Conservation (phyloP, 176 grass and related monocot species). For the Carex kokanica region DNA sequence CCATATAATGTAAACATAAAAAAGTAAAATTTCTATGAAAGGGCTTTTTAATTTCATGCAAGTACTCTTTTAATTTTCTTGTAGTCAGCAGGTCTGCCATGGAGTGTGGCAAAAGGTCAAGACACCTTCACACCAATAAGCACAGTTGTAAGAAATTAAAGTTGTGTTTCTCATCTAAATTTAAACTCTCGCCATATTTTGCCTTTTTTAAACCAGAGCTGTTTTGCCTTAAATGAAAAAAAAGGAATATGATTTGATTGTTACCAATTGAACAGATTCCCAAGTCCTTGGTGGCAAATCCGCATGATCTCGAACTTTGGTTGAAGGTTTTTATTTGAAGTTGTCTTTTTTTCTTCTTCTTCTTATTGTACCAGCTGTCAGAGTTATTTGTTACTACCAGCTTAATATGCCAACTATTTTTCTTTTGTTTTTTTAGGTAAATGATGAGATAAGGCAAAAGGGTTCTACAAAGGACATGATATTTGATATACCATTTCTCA, state of each 20-base stretch:
- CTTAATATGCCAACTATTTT: constrained; percentile 10
- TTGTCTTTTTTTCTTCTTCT: constrained; percentile 2
- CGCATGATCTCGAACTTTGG: constrained; percentile 84
- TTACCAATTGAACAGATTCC: constrained; percentile 49
- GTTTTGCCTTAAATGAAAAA: not conserved
- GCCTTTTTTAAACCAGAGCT: not conserved
- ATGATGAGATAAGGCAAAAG: constrained; percentile 87
- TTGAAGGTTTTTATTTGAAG: constrained; percentile 60
- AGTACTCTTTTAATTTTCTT: constrained; percentile 21
- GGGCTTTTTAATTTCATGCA: not conserved
- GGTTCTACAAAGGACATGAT: constrained; percentile 88
- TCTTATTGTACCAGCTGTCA: not conserved
- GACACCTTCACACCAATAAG: constrained; percentile 98
- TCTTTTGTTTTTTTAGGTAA: constrained; percentile 42
- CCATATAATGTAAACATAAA: not conserved
- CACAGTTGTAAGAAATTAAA: constrained; percentile 55
- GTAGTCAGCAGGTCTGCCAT: constrained; percentile 84
- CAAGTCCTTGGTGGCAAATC: constrained; percentile 70
- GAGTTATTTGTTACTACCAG: not conserved
- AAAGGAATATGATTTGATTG: not conserved
- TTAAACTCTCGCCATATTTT: not conserved
- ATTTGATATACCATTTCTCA: constrained; percentile 91
- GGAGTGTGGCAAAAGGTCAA: constrained; percentile 94
- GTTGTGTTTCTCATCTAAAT: constrained; percentile 5
- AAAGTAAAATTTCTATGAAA: not conserved